Conservation (phyloP, 2,329 filamentous ascomycete genomes). For the Onygenales sp. region DNA sequence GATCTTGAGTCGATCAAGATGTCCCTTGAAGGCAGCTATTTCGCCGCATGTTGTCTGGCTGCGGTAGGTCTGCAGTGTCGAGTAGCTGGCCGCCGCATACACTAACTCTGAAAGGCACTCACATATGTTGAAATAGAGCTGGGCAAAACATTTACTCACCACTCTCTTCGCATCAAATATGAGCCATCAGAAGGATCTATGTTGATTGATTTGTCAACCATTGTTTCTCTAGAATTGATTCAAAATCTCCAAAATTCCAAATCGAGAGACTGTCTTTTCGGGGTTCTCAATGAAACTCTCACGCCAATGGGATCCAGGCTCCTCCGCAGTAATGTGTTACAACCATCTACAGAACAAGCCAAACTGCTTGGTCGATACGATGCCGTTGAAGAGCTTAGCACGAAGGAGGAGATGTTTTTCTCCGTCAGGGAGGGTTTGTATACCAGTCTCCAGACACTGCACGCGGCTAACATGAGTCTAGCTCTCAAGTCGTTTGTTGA, state of each 20-base stretch:
- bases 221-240: conserved; percentile 78
- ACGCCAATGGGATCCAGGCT: conserved; percentile 85
- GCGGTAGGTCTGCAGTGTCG: conserved; percentile 51
- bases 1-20: conserved; percentile 75
- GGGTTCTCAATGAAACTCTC: conserved; percentile 70
- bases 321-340: conserved; percentile 75
- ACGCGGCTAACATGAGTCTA: conserved; percentile 19
- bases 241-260: conserved; percentile 72
- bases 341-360: conserved; percentile 66
- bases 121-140: conserved; percentile 69
- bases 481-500: conserved; percentile 69
- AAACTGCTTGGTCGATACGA: conserved; percentile 67
- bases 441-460: background rate
- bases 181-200: conserved; percentile 84
- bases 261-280: conserved; percentile 75
- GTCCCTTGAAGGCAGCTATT: conserved; percentile 72
- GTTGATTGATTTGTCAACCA: conserved; percentile 88
- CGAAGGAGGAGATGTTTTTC: conserved; percentile 77
- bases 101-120: conserved; percentile 49
- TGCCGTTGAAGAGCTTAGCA: conserved; percentile 71
- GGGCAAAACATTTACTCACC: conserved; percentile 58
- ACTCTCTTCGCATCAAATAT: conserved; percentile 78
- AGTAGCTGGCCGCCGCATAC: background rate
- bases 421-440: conserved; percentile 57
- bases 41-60: conserved; percentile 73